Base-by-base conservation (phyloP, 2,329 filamentous ascomycete species). In the Talaromyces atroroseus region DNA sequence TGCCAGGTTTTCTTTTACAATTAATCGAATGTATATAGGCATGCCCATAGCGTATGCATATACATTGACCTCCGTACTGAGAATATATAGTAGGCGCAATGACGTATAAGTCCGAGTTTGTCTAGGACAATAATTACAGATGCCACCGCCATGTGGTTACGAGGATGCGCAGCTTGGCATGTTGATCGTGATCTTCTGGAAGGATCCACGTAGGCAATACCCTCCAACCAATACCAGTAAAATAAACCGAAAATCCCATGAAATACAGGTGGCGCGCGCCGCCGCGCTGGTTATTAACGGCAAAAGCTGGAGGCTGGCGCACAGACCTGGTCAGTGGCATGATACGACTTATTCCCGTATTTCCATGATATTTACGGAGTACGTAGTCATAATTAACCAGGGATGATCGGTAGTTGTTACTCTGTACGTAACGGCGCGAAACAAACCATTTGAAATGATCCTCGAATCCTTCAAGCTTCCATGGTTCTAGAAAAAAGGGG, bases 181-280 rank as follows among this genome's bases (percentile, higher is more conserved):
- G 50, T 7, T 52, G 50, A 52, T 52, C 51, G 42, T 45, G 51
- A 46, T 53, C 42, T 53, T 53, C 51, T 53, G 34, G 51, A 53
- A 42, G n/a, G 40, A 42, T 42, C 40, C 40, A 42, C 40, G 40
- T 42, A 42, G 40, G 8, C 12, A 38, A n/a, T 12, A 11, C 5
- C 29, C n/a, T n/a, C n/a, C n/a, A n/a, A n/a, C n/a, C 29, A 34
- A 12, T 34, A 34, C 32, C 32, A 2, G 12, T 36, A 36, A 36
- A 16, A 36, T 36, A 36, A 14, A 36, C 32, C 14, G 32, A 16
- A 36, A 16, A 29, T 29, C 26, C 8, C 32, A 16, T 36, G 32
- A 36, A 36, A 36, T 36, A 36, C 32, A 29, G 26, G 26, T 29
- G 4, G 26, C 26, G 26, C 26, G 14, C 32, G 11, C 29, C 29